phyloP scores from a whole-genome alignment of 495 filamentous ascomycete species.

The Podospora bellae-mahoneyi region DNA sequence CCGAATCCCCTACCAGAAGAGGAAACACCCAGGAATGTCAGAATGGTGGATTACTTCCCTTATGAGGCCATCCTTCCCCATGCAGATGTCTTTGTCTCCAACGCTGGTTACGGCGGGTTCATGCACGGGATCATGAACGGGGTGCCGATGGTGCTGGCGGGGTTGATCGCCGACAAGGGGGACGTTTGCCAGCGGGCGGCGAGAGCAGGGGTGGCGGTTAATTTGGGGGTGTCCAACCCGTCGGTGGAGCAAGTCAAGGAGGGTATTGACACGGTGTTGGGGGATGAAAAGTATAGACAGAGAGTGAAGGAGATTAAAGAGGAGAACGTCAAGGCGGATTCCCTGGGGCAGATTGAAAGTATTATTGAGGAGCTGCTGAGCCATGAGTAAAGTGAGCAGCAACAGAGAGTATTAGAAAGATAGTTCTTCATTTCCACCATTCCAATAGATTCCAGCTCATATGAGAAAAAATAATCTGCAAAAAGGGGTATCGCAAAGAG shows the following conservation, averaged over 20 bases:
- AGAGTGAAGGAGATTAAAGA: conserved; percentile 21
- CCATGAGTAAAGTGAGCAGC: background rate
- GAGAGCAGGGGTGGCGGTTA: conserved; percentile 36
- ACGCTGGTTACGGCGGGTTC: conserved; percentile 41
- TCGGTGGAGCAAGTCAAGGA: conserved; percentile 24
- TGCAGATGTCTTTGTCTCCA: conserved; percentile 38
- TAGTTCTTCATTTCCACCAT: background rate
- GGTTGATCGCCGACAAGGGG: conserved; percentile 38
- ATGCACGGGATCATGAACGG: conserved; percentile 40
- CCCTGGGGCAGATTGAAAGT: conserved; percentile 14
- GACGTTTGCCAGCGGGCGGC: conserved; percentile 35
- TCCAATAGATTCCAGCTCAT: background rate
- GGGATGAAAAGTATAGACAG: conserved; percentile 15
- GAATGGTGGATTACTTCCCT: conserved; percentile 35
- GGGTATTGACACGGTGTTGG: conserved; percentile 30
- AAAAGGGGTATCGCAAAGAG: background rate
- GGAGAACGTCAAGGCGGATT: conserved; percentile 24
- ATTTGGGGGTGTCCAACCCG: conserved; percentile 27
- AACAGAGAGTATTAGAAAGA: background rate
- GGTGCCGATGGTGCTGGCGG: conserved; percentile 40
- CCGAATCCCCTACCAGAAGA: conserved; percentile 14
- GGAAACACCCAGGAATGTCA: conserved; percentile 27
- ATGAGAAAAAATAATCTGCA: background rate
- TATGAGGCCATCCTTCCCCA: conserved; percentile 38
- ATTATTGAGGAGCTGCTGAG: conserved; percentile 16